Evolutionary conservation across 495 filamentous ascomycete species (phyloP).

Genomic region (Penicillium ochrochloron): DNA sequence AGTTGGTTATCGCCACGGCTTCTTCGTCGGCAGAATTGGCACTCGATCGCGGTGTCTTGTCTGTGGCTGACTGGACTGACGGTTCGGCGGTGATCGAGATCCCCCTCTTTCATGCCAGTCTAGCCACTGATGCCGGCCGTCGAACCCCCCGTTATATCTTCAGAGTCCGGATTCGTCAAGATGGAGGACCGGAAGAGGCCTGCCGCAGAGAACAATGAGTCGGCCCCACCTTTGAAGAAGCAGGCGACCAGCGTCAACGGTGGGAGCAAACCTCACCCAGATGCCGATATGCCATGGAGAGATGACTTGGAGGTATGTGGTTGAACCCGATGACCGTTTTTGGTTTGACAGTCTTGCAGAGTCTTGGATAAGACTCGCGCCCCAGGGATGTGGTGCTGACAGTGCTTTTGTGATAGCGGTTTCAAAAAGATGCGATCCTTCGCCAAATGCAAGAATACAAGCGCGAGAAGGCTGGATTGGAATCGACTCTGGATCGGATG

Average conservation of each 20-base stretch:
- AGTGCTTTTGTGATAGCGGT: constrained; percentile 62
- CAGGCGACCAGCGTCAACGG: constrained; percentile 78
- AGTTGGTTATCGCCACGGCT: constrained; percentile 8
- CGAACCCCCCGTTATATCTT: constrained; percentile 71
- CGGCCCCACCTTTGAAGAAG: constrained; percentile 82
- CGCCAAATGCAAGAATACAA: constrained; percentile 98
- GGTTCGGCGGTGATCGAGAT: constrained; percentile 47
- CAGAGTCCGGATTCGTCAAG: constrained; percentile 75
- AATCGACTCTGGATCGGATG: constrained; percentile 74
- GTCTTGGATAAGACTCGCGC: not conserved
- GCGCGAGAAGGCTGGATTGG: constrained; percentile 78
- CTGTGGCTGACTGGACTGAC: constrained; percentile 41
- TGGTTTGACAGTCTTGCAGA: not conserved
- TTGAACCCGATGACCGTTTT: not conserved
- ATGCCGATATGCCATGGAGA: constrained; percentile 79
- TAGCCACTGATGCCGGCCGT: constrained; percentile 80
- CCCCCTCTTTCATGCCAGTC: constrained; percentile 41
- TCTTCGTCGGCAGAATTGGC: constrained; percentile 33
- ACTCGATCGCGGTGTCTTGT: constrained; percentile 35
- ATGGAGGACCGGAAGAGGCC: constrained; percentile 98
- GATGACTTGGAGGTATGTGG: constrained; percentile 87
- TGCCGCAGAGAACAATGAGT: constrained; percentile 74
- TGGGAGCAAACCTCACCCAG: constrained; percentile 69
- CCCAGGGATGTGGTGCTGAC: constrained; percentile 15
- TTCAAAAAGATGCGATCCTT: constrained; percentile 96